Base-by-base conservation (phyloP, 73 alveolate species). In the Paramecium sexaurelia region DNA sequence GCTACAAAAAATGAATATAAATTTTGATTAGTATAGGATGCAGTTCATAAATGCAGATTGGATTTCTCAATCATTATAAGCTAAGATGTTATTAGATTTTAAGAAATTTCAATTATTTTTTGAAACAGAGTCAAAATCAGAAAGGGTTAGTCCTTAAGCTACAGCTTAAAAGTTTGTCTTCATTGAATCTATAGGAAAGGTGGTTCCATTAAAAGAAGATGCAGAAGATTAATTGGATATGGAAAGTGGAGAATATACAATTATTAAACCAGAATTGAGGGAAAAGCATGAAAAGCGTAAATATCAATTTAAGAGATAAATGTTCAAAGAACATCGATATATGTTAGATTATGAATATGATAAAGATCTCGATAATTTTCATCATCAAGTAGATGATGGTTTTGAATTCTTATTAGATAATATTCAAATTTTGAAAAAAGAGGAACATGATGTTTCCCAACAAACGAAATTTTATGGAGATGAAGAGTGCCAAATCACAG, bases 21-120 rank as follows among this genome's bases (percentile, higher is more conserved):
- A 61, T 19, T 61, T 61, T 61, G 83, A 61, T 13, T 24, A 78
- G 2, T 39, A 40, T 45, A 6, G 90, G 3, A 2, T 13, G 20
- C 75, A 22, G n/a, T 78, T 78, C 90, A 78, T 78, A 8, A 78
- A 41, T 13, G 43, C 90, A n/a, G 90, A 78, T 39, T 78, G 90
- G 90, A 78, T 78, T 7, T 29, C 75, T 24, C 36, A 78, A 8
- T 78, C 90, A 10, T 24, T 78, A 19, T 15, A 40, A n/a, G 43
- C 45, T 4, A 19, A 78, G 24, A 32, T 20, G 19, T 45, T 78
- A 27, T 39, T 41, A 43, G 55, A 32, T 20, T 36, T 27, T 8
- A n/a, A 71, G 33, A 71, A 71, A 35, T 71, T 15, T 71, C 32
- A 71, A 71, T 36, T 35, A 32, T 71, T 71, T 37, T 40, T 20